Evolutionary conservation across 805 yeast species (phyloP).

Genomic region (Priceomyces castillae): DNA sequence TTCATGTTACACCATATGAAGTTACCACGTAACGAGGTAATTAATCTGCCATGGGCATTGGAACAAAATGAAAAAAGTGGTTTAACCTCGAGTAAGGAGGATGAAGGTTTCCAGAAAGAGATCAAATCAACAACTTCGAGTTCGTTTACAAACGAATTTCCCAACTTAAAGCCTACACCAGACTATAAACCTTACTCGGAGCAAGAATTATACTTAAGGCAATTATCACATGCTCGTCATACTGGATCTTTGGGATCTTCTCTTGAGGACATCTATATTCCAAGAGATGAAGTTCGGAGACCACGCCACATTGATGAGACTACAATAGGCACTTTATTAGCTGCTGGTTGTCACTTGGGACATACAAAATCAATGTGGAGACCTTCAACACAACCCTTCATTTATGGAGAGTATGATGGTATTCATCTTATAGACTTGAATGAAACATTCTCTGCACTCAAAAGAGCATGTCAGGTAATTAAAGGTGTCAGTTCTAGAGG

Average conservation of each 20-base stretch:
- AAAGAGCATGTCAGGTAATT: slow-evolving; percentile 80
- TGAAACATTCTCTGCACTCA: slow-evolving; percentile 70
- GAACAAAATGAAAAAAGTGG: background rate
- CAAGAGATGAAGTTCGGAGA: slow-evolving; percentile 59
- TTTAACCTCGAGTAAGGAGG: slow-evolving; percentile 8
- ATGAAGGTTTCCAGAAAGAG: slow-evolving; percentile 12
- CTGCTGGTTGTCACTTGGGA: slow-evolving; percentile 94
- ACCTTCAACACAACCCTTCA: slow-evolving; percentile 78
- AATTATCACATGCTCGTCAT: slow-evolving; percentile 55
- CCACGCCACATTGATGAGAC: slow-evolving; percentile 60
- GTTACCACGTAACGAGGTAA: slow-evolving; percentile 28
- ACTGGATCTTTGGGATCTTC: slow-evolving; percentile 64
- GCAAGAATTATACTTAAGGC: slow-evolving; percentile 77
- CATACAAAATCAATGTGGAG: slow-evolving; percentile 80
- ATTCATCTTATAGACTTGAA: slow-evolving; percentile 88
- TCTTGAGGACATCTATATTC: slow-evolving; percentile 61
- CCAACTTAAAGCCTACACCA: slow-evolving; percentile 61
- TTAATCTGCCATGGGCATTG: slow-evolving; percentile 36
- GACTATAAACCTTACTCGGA: slow-evolving; percentile 64
- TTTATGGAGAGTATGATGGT: slow-evolving; percentile 88
- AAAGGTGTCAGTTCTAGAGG: slow-evolving; percentile 81
- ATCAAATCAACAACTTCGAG: slow-evolving; percentile 32
- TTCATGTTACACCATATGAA: slow-evolving; percentile 33
- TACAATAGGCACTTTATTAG: slow-evolving; percentile 68
- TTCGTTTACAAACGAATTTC: slow-evolving; percentile 41